Conservation (phyloP, 108 stramenopile species). For the Fistulifera pelliculosa region DNA sequence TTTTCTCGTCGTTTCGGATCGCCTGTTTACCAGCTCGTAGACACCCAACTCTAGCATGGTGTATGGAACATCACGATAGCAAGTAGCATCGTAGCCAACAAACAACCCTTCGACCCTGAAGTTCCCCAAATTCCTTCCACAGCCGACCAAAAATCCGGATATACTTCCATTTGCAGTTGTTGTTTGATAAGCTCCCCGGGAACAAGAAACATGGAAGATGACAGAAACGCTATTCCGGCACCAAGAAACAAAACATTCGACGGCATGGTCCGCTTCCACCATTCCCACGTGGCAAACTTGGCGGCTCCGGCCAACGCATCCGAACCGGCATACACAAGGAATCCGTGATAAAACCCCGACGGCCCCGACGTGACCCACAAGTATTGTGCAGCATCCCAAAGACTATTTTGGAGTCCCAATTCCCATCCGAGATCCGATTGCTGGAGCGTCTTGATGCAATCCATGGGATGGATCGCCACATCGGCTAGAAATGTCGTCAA, state of each 20-base stretch:
- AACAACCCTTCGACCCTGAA: constrained; percentile 20
- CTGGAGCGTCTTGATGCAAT: constrained; percentile 59
- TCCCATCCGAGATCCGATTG: constrained; percentile 25
- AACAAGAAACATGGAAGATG: constrained; percentile 34
- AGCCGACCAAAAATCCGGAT: constrained; percentile 7
- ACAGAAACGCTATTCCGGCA: constrained; percentile 35
- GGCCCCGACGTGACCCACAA: not conserved
- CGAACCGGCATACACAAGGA: constrained; percentile 20
- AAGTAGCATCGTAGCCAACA: constrained; percentile 26
- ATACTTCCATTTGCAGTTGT: constrained; percentile 34
- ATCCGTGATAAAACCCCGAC: constrained; percentile 28
- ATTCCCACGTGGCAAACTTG: constrained; percentile 37
- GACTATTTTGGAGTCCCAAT: constrained; percentile 2
- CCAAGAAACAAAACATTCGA: constrained; percentile 11
- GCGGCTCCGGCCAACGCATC: constrained; percentile 38
- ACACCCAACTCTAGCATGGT: constrained; percentile 51
- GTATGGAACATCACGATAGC: constrained; percentile 45
- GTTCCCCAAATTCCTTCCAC: constrained; percentile 12
- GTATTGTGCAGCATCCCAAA: constrained; percentile 24
- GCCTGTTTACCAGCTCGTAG: constrained; percentile 32
- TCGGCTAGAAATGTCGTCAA: constrained; percentile 28
- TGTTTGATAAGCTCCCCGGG: constrained; percentile 56
- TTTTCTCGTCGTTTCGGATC: not conserved
- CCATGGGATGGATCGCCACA: constrained; percentile 42
- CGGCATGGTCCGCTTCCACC: constrained; percentile 6